phyloP scores from a whole-genome alignment of 345 rosid species.

The Xanthoceras sorbifolium region DNA sequence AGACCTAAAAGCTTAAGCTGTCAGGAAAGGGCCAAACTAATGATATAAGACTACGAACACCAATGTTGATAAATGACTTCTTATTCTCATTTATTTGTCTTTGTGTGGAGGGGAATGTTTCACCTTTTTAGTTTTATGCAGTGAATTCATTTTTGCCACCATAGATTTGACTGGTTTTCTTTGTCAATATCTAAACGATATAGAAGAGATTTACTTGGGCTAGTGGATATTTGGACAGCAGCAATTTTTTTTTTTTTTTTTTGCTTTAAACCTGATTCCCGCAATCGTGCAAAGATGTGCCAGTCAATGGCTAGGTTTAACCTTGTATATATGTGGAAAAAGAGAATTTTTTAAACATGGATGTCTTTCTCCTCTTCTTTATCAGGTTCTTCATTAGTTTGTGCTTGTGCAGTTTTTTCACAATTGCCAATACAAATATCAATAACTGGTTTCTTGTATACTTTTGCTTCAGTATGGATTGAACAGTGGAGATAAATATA shows the following conservation, averaged over 20 bases:
- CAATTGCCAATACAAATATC: background rate
- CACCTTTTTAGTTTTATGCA: background rate
- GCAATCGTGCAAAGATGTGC: background rate
- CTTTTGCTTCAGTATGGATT: conserved; percentile 55
- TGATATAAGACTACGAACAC: too few relatives aligned
- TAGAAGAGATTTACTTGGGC: background rate
- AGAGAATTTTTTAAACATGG: background rate
- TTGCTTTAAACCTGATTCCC: background rate
- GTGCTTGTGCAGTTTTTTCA: background rate
- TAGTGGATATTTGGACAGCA: background rate
- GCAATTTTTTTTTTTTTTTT: background rate
- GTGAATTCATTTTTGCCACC: background rate
- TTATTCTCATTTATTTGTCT: background rate
- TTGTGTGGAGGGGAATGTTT: background rate
- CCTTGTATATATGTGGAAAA: background rate
- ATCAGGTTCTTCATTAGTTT: background rate
- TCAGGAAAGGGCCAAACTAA: too few relatives aligned
- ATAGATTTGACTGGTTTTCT: background rate
- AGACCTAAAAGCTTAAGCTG: too few relatives aligned
- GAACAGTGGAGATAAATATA: conserved; percentile 39
- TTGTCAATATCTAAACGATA: background rate
- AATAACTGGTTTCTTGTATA: conserved; percentile 10
- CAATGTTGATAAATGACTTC: background rate
- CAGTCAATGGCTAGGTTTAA: background rate
- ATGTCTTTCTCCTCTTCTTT: background rate